Conservation (phyloP, 1,284 basidiomycete species). For the Bjerkandera adusta region DNA sequence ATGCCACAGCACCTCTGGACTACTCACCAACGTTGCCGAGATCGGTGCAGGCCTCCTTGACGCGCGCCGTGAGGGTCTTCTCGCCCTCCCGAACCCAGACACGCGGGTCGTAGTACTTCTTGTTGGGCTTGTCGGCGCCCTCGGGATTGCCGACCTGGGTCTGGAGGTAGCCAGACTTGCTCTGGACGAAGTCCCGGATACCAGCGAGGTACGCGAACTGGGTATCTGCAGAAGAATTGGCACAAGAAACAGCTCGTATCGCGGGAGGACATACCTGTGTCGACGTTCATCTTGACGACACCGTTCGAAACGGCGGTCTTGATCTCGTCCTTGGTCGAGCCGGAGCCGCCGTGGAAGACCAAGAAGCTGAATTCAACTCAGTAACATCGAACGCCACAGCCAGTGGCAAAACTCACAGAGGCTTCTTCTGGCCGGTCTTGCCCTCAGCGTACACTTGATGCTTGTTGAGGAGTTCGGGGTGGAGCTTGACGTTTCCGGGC, state of each 20-base stretch:
- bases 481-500: constrained; percentile 90
- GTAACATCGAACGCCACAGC: background rate
- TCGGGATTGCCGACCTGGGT: constrained; percentile 95
- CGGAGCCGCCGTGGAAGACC: constrained; percentile 99
- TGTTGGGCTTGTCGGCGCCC: constrained; percentile 93
- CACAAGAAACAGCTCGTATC: background rate
- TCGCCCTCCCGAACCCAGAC: constrained; percentile 99
- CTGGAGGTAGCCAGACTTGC: constrained; percentile 84
- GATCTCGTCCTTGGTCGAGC: constrained; percentile 97
- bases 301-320: constrained; percentile 88
- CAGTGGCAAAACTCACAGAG: constrained; percentile 64
- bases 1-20: background rate
- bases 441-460: constrained; percentile 83
- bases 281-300: constrained; percentile 97
- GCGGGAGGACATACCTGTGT: constrained; percentile 56
- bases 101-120: constrained; percentile 96
- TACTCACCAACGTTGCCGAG: constrained; percentile 71
- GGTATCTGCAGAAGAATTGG: constrained; percentile 52
- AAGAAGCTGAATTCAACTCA: constrained; percentile 65
- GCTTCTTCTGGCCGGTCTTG: constrained; percentile 75
- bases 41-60: constrained; percentile 91
- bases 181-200: constrained; percentile 85
- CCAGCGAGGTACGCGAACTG: constrained; percentile 92
- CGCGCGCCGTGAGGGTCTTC: constrained; percentile 87
- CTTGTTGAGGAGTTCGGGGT: constrained; percentile 89